These are phyloP conservation scores for Backusella mclennaniae DNA, from an alignment of 192 early-diverging fungal genomes.

Conservation along the genomic window DNA sequence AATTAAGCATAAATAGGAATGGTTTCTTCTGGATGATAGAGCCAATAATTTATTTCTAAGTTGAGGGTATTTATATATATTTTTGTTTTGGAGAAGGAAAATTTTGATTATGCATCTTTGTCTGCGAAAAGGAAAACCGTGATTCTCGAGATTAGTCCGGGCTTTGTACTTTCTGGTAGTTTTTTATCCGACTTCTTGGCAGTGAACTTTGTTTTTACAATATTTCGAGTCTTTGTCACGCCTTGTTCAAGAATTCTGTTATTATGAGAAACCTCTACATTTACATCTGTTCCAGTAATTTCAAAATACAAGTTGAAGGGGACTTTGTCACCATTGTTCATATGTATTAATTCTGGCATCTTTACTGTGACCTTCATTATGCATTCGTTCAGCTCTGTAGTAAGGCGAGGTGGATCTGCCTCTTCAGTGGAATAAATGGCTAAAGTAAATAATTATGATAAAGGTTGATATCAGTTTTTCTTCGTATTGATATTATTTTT, in stretches of 20 bases:
- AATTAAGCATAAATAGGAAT: conserved; percentile 91
- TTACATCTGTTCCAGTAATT: neutral
- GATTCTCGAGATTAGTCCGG: too few species aligned
- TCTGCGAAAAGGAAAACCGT: too few species aligned
- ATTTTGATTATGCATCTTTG: too few species aligned
- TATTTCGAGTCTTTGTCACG: neutral
- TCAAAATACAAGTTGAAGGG: neutral
- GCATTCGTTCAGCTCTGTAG: neutral
- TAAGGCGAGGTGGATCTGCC: neutral
- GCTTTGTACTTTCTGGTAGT: too few species aligned
- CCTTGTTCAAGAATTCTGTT: neutral
- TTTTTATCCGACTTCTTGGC: too few species aligned
- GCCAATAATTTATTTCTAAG: too few species aligned
- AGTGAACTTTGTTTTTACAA: neutral
- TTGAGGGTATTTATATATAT: too few species aligned
- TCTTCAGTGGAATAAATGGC: neutral
- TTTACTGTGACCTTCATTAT: neutral
- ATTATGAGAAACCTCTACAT: neutral
- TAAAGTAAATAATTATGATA: neutral
- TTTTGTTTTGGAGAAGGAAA: too few species aligned
- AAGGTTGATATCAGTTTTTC: neutral
- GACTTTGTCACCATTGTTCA: neutral
- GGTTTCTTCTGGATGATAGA: conserved; percentile 92
- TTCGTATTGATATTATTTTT: too few species aligned
- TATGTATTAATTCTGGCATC: neutral